phyloP scores from a whole-genome alignment of 2,329 filamentous ascomycete species.

The Aureobasidium sp. region DNA sequence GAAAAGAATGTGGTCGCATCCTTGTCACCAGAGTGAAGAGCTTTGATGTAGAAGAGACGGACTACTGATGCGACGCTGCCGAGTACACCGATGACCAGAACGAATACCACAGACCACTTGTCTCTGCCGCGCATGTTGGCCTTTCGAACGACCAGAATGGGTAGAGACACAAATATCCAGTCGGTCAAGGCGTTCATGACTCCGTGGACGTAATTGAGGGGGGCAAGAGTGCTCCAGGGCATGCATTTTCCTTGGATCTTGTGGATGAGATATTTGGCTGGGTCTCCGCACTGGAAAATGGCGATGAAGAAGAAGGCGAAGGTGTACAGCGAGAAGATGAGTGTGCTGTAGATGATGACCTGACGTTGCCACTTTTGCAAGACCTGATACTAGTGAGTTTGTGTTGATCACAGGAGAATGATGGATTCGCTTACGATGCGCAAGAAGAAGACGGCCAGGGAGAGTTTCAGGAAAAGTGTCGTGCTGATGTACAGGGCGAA shows the following conservation, averaged over 20 bases:
- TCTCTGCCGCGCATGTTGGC: conserved; percentile 35
- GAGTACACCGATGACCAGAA: conserved; percentile 34
- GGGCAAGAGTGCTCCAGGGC: conserved; percentile 21
- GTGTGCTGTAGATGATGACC: conserved; percentile 25
- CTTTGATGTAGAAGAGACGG: conserved; percentile 23
- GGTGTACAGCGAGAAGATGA: conserved; percentile 27
- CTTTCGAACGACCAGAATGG: conserved; percentile 35
- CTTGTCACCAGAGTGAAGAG: conserved; percentile 21
- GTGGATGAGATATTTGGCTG: conserved; percentile 21
- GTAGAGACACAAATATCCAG: conserved; percentile 32
- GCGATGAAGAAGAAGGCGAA: conserved; percentile 29
- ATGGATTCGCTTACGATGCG: conserved; percentile 31
- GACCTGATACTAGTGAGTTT: not conserved
- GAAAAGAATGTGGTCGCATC: not conserved
- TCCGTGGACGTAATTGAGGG: conserved; percentile 22
- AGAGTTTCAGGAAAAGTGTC: conserved; percentile 39
- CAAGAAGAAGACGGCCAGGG: conserved; percentile 39
- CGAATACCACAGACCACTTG: conserved; percentile 35
- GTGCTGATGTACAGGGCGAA: conserved; percentile 36
- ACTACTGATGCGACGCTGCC: conserved; percentile 25
- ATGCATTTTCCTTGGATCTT: conserved; percentile 20
- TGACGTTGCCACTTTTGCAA: conserved; percentile 32
- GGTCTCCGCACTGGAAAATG: conserved; percentile 30
- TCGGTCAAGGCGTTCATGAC: conserved; percentile 34
- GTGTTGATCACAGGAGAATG: not conserved